phyloP scores from a whole-genome alignment of 306 rosid species.

The Canavalia gladiata region DNA sequence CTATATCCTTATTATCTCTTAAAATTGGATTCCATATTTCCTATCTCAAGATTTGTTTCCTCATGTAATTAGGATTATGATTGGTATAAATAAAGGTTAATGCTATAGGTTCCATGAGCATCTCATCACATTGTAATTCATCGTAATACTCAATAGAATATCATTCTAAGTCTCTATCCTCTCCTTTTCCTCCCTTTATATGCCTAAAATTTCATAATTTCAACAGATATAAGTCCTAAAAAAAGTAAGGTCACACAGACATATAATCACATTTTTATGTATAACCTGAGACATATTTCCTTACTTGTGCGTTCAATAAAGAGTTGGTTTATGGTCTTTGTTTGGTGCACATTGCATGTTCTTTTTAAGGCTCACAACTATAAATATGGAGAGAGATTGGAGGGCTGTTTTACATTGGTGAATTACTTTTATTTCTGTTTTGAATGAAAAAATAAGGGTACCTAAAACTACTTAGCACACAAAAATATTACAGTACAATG shows the following conservation, averaged over 20 bases:
- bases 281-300: not conserved
- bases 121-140: not conserved
- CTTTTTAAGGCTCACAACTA: not conserved
- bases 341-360: conserved; percentile 1
- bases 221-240: not conserved
- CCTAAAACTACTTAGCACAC: conserved; percentile 7
- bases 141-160: not conserved
- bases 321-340: not conserved
- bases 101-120: not conserved
- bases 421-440: not conserved
- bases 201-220: not conserved
- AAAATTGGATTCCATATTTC: no score
- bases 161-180: not conserved
- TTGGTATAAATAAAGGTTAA: not conserved
- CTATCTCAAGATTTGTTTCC: no score
- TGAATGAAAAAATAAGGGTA: conserved; percentile 2
- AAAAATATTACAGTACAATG: conserved; percentile 27
- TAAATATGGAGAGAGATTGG: not conserved
- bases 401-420: not conserved
- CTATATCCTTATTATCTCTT: not conserved
- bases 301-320: not conserved
- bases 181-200: not conserved
- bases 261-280: conserved; percentile 19
- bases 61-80: not conserved
- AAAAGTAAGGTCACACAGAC: conserved; percentile 12